Conservation (phyloP, 2,329 filamentous ascomycete genomes). For the Tolypocladium capitatum region DNA sequence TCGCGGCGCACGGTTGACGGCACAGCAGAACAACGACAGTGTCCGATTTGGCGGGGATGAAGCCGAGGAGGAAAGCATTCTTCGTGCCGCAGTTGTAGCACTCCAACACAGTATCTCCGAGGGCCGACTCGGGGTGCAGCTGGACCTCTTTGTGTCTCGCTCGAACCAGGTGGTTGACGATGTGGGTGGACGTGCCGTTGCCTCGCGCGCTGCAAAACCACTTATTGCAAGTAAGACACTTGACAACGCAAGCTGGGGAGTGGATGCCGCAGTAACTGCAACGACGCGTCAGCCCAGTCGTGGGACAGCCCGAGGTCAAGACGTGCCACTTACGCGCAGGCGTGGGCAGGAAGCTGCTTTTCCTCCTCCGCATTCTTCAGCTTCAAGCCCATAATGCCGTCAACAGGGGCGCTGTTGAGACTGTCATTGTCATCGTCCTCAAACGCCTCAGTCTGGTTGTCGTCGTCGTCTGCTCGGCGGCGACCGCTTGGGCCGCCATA, state of each 20-base stretch:
- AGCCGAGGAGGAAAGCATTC: conserved; percentile 93
- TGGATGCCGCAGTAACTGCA: conserved; percentile 91
- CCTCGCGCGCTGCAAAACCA: conserved; percentile 98
- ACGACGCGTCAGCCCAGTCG: conserved; percentile 10
- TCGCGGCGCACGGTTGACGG: conserved; percentile 88
- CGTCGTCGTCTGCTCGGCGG: conserved; percentile 73
- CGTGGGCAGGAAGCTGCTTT: conserved; percentile 83
- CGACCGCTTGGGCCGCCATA: conserved; percentile 47
- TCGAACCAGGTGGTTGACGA: conserved; percentile 94
- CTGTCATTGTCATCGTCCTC: conserved; percentile 71
- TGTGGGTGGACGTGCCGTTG: conserved; percentile 93
- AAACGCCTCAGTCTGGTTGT: conserved; percentile 72
- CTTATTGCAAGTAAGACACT: conserved; percentile 89
- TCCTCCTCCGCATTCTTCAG: conserved; percentile 56
- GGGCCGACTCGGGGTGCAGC: conserved; percentile 79
- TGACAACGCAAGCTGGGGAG: conserved; percentile 87
- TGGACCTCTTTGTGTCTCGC: conserved; percentile 98
- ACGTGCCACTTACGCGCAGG: conserved; percentile 66
- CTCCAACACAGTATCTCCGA: conserved; percentile 92
- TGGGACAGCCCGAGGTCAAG: neutral
- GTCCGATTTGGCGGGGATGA: conserved; percentile 97
- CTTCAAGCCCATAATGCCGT: conserved; percentile 54
- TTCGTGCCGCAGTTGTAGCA: conserved; percentile 99
- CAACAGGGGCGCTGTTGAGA: conserved; percentile 67
- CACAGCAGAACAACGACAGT: conserved; percentile 95